Evolutionary conservation across 2,329 filamentous ascomycete genomes (phyloP).

Genomic region (Hypomyces rosellus): DNA sequence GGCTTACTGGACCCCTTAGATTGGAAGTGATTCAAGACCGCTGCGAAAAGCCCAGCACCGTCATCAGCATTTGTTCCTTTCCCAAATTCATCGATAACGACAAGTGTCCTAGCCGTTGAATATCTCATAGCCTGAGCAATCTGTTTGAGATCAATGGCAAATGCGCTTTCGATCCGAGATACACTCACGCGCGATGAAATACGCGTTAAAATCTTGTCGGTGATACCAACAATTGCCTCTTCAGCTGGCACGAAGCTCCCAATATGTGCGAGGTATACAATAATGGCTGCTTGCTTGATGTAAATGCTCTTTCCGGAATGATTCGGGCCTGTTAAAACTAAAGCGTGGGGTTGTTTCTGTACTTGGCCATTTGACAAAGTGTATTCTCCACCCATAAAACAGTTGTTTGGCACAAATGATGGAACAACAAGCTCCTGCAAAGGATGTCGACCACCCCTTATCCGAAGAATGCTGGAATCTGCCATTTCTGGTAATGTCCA

Average conservation of each 20-base stretch:
- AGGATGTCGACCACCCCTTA: constrained; percentile 75
- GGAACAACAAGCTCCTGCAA: constrained; percentile 79
- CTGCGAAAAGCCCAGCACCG: constrained; percentile 52
- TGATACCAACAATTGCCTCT: constrained; percentile 71
- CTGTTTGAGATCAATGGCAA: constrained; percentile 79
- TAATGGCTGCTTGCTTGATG: constrained; percentile 85
- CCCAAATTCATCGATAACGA: constrained; percentile 90
- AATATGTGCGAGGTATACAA: constrained; percentile 87
- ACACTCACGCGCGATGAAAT: constrained; percentile 67
- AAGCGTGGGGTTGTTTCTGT: constrained; percentile 43
- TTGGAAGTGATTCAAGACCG: constrained; percentile 52
- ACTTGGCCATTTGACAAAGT: constrained; percentile 1
- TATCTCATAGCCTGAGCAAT: constrained; percentile 69
- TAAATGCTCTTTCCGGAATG: constrained; percentile 97
- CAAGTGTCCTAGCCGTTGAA: constrained; percentile 67
- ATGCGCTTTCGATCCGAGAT: constrained; percentile 53
- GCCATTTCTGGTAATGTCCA: constrained; percentile 66
- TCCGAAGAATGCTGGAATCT: constrained; percentile 61
- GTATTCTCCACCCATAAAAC: constrained; percentile 57
- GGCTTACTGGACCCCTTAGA: constrained; percentile 40
- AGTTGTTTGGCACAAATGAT: constrained; percentile 78
- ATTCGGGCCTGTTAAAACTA: constrained; percentile 87
- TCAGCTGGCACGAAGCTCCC: constrained; percentile 87
- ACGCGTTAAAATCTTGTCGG: constrained; percentile 85
- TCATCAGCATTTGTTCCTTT: constrained; percentile 56